Conservation (phyloP, 345 rosid species). For the Murraya paniculata region DNA sequence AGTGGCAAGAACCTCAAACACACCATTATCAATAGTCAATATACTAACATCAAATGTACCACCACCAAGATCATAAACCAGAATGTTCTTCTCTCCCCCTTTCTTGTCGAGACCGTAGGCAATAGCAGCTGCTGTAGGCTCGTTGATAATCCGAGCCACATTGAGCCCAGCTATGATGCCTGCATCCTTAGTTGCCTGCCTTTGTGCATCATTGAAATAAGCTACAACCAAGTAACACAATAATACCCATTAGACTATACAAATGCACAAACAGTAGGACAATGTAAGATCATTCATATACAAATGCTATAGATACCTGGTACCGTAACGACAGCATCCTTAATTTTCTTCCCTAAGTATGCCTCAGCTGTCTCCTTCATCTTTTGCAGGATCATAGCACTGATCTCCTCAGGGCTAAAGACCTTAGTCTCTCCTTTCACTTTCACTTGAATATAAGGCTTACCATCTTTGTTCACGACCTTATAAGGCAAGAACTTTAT, state of each 20-base stretch:
- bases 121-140: slow-evolving; percentile 60
- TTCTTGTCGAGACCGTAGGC: slow-evolving; percentile 54
- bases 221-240: slow-evolving; percentile 15
- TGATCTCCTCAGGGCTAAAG: slow-evolving; percentile 66
- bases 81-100: slow-evolving; percentile 38
- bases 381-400: slow-evolving; percentile 54
- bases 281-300: not conserved
- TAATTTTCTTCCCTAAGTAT: slow-evolving; percentile 48
- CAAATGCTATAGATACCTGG: slow-evolving; percentile 31
- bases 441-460: slow-evolving; percentile 36
- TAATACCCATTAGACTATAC: not conserved
- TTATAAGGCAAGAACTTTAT: slow-evolving; percentile 54
- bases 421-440: slow-evolving; percentile 50
- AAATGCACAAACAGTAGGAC: not conserved
- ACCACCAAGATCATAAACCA: slow-evolving; percentile 57
- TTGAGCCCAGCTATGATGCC: slow-evolving; percentile 37
- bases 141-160: slow-evolving; percentile 54
- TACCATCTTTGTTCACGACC: slow-evolving; percentile 38
- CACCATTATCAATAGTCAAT: slow-evolving; percentile 46
- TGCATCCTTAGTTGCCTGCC: slow-evolving; percentile 38
- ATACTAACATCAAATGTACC: slow-evolving; percentile 58
- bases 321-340: slow-evolving; percentile 57
- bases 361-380: slow-evolving; percentile 67
- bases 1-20: slow-evolving; percentile 51
- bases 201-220: slow-evolving; percentile 42